phyloP scores from a whole-genome alignment of 805 yeast genomes.

The Lachancea nothofagi region DNA sequence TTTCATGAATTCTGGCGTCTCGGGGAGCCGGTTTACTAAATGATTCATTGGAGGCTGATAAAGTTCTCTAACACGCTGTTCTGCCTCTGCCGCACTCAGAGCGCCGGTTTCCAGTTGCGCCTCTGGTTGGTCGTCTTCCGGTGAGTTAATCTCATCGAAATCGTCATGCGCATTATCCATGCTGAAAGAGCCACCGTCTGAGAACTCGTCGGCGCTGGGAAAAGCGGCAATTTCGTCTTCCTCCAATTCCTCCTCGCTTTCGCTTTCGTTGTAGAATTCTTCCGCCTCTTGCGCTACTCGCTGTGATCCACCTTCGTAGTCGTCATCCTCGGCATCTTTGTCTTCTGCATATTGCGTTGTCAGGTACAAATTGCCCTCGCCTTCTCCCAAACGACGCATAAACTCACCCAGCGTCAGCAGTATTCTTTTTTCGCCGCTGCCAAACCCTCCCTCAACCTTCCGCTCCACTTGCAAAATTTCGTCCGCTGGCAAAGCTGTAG shows the following conservation, averaged over 20 bases:
- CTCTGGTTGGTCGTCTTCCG: constrained; percentile 16
- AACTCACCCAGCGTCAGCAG: constrained; percentile 48
- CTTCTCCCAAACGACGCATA: constrained; percentile 34
- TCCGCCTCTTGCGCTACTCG: constrained; percentile 19
- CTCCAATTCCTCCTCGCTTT: constrained; percentile 4
- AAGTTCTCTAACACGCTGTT: constrained; percentile 43
- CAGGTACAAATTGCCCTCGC: constrained; percentile 47
- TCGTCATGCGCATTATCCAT: constrained; percentile 24
- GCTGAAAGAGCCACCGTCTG: constrained; percentile 19
- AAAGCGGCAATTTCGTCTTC: constrained; percentile 8
- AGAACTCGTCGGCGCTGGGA: constrained; percentile 13
- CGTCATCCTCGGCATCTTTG: constrained; percentile 24
- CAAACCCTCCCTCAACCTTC: constrained; percentile 57
- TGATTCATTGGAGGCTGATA: constrained; percentile 59
- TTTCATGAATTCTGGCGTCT: constrained; percentile 39
- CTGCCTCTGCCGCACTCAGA: constrained; percentile 32
- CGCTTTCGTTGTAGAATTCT: constrained; percentile 5
- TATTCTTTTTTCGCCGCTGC: constrained; percentile 53
- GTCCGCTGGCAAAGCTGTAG: constrained; percentile 34
- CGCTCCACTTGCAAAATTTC: constrained; percentile 51
- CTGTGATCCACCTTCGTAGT: constrained; percentile 19
- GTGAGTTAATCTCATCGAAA: constrained; percentile 24
- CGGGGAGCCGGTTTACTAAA: constrained; percentile 35
- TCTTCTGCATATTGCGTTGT: constrained; percentile 65
- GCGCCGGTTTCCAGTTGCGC: constrained; percentile 24